Base-by-base conservation (phyloP, 352 stramenopile genomes). In the Phytophthora megakarya region DNA sequence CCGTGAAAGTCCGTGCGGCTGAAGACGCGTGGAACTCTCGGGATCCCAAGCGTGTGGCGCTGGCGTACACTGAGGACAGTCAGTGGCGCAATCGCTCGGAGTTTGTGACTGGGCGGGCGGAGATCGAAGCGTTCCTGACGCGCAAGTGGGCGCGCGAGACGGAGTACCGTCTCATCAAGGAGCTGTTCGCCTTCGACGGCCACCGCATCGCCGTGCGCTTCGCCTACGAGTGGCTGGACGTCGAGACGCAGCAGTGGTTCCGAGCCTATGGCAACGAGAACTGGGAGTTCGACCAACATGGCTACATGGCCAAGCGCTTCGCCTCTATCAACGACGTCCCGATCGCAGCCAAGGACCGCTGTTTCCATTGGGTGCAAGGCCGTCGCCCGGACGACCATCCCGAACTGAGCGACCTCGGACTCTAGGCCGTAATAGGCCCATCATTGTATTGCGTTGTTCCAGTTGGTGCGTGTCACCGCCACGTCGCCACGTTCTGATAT, bases 1-100 rank as follows among this genome's bases (percentile, higher is more conserved):
- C 77, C 1, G 3, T 88, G 3, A 97, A 97, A 69, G 87, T 95
- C 30, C 86, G 88, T 13, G 78, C 80, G 2, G 90, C 90, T 0
- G 90, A 97, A 43, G 88, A 97, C 61, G 90, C 84, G 22, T 97
- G 90, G 90, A 97, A 97, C 77, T 81, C 74, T 6, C 72, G 83
- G 5, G 84, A 97, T 18, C 81, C 89, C 3, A 50, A 69, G 5
- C 69, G 69, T 11, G 89, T 97, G n/a, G 80, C 81, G 25, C 75
- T 90, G 44, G 90, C 87, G 18, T 97, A 97, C 75, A 92, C 84
- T 0, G 38, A 50, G 5, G 84, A 95, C 77, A 96, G 84, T 40
- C 58, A 52, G 49, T 97, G 90, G 89, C 80, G 90, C 61, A 97
- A 97, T 68, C 89, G 90, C 15, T 82, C 71, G 32, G 66, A 92